A percentile compares a stretch with the other conserved stretches of the same genome.
phyloP scores from a whole-genome alignment of 768 basidiomycete genomes.

The Auricularia sp. region DNA sequence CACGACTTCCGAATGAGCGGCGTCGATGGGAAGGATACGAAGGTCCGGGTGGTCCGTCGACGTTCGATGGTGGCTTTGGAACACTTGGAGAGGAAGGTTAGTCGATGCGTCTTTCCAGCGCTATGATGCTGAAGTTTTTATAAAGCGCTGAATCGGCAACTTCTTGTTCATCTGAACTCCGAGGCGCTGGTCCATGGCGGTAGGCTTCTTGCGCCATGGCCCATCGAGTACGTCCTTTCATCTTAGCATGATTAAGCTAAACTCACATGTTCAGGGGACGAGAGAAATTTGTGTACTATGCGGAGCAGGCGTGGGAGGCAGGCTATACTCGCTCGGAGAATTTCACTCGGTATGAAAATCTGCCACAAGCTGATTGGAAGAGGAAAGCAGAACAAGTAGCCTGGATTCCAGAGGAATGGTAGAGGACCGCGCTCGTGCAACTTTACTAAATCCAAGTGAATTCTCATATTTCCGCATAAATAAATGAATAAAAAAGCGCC shows the following conservation, averaged over 20 bases:
- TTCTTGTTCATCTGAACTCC: not conserved
- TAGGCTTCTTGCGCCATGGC: not conserved
- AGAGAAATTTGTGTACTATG: not conserved
- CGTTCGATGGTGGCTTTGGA: not conserved
- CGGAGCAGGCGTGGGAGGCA: not conserved
- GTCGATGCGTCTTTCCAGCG: not conserved
- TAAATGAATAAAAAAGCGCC: too few relatives aligned
- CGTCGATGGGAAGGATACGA: not conserved
- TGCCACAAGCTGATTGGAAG: not conserved
- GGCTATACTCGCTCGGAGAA: not conserved
- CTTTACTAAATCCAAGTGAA: too few relatives aligned
- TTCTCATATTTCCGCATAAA: too few relatives aligned
- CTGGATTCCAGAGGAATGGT: not conserved
- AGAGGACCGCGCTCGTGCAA: not conserved
- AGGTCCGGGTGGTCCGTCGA: not conserved
- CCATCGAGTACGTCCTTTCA: not conserved
- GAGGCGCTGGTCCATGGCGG: not conserved
- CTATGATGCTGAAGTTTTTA: not conserved
- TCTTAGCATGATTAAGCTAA: not conserved
- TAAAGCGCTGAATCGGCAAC: not conserved
- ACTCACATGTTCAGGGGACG: not conserved
- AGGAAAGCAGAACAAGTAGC: not conserved
- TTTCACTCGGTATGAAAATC: not conserved
- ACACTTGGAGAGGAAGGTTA: not conserved
- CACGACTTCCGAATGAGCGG: not conserved